Conservation (phyloP, 2,329 filamentous ascomycete genomes). For the Trichoderma endophyticum region DNA sequence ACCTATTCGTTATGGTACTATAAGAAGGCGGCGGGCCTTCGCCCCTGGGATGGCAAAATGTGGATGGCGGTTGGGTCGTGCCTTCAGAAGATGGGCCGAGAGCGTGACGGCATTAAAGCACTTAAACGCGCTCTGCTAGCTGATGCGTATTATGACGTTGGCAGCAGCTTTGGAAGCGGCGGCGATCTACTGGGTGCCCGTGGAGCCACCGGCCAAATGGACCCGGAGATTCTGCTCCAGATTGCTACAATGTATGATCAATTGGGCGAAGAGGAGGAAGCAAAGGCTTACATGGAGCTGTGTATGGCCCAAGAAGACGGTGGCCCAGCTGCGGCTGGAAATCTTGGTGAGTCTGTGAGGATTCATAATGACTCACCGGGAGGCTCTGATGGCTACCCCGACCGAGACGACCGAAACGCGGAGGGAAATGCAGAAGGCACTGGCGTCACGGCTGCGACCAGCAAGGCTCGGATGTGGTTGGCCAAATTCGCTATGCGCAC, state of each 20-base stretch:
- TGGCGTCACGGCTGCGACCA: slow-evolving; percentile 87
- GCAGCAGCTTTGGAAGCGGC: slow-evolving; percentile 52
- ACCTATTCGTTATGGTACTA: slow-evolving; percentile 98
- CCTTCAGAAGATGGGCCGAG: slow-evolving; percentile 81
- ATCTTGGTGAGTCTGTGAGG: slow-evolving; percentile 48
- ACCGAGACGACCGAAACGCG: slow-evolving; percentile 30
- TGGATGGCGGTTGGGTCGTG: slow-evolving; percentile 96
- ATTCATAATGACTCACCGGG: slow-evolving; percentile 54
- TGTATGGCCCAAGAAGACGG: slow-evolving; percentile 91
- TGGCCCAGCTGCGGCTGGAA: slow-evolving; percentile 41
- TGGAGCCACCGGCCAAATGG: slow-evolving; percentile 61
- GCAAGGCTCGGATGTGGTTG: slow-evolving; percentile 90
- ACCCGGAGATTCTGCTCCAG: slow-evolving; percentile 85
- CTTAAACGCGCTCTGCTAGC: slow-evolving; percentile 88
- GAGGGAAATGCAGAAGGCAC: slow-evolving; percentile 54
- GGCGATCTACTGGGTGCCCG: slow-evolving; percentile 46
- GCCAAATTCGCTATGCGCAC: slow-evolving; percentile 75
- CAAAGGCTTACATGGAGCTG: slow-evolving; percentile 92
- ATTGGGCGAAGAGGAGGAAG: slow-evolving; percentile 72
- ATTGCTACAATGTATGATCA: slow-evolving; percentile 88
- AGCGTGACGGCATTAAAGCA: slow-evolving; percentile 89
- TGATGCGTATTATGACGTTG: slow-evolving; percentile 76
- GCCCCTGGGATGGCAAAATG: slow-evolving; percentile 98
- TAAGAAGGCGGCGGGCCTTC: slow-evolving; percentile 85
- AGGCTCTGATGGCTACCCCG: slow-evolving; percentile 38